Base-by-base conservation (phyloP, 164 flowering plant genomes). In the Macadamia tetraphylla region DNA sequence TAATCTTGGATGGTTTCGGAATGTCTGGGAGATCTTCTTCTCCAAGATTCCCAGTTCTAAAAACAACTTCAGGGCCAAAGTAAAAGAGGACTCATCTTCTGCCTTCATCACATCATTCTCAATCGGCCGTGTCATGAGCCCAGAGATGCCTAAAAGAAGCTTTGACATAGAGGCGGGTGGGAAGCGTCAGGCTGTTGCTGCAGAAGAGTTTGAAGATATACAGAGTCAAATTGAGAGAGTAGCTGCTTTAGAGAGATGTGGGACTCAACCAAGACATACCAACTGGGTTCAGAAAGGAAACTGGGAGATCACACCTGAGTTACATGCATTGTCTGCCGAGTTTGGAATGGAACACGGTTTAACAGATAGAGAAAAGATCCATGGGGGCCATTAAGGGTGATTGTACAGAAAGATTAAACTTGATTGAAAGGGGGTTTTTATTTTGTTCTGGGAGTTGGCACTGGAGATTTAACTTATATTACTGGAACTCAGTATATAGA, bases 191-290 rank as follows among this genome's bases (percentile, higher is more conserved):
- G 78, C 83, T 60, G 87, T 85, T 71, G 88, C 62, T 60, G 86
- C 74, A 55, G 86, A 82, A 67, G 88, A 87, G 51, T 76, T 83
- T n/a, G 86, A 82, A 70, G 88, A 83, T 53, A 73, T 83, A 72
- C 91, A 85, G 62, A 80, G 70, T 58, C 87, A 84, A 66, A 80
- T 83, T 31, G 88, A 80, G 18, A 76, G 77, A 62, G 70, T 59
- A 23, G 66, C 71, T 17, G 68, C 83, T 30, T 62, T 75, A 49
- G 84, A 86, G 76, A 81, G 88, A 70, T 78, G 80, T 58, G 76
- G 71, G 10, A 74, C 71, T 49, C 69, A 76, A 23, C 74, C 79
- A 10, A 74, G 80, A 42, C 85, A 66, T 65, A 61, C 69, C 13
- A 73, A 67, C 67, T 71, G 78, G 81, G 78, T 70, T 71, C 72